Percentiles rank a stretch among this genome's conserved stretches.
phyloP scores from a whole-genome alignment of 345 rosid genomes.

The Hibiscus syriacus region DNA sequence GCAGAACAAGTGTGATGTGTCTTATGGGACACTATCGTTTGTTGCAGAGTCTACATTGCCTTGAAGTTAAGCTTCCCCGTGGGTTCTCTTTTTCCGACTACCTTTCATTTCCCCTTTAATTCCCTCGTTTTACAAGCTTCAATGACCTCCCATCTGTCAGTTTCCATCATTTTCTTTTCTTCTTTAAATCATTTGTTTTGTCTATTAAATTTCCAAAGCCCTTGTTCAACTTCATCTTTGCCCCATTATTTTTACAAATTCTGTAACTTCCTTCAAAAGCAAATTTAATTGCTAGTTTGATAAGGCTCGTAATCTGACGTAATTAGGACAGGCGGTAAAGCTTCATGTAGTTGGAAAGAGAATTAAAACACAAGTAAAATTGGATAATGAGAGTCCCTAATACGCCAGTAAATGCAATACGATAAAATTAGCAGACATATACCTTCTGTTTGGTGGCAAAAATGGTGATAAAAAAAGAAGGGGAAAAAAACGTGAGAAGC shows the following conservation, averaged over 20 bases:
- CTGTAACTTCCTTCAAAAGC: too few species aligned
- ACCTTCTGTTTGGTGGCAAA: too few species aligned
- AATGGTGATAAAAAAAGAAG: not conserved
- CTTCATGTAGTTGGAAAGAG: too few species aligned
- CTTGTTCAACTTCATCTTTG: not conserved
- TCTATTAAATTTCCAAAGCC: not conserved
- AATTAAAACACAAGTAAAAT: too few species aligned
- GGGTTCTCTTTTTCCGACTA: conserved; percentile 28
- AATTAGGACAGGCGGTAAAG: too few species aligned
- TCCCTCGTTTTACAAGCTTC: conserved; percentile 11
- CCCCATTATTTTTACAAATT: too few species aligned
- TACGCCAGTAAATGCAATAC: too few species aligned
- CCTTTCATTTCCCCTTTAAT: conserved; percentile 18
- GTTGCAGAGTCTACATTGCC: conserved; percentile 97
- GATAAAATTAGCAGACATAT: too few species aligned
- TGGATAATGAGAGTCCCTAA: too few species aligned
- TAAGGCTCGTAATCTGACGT: too few species aligned
- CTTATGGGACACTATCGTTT: conserved; percentile 30
- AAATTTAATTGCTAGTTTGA: too few species aligned
- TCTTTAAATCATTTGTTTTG: not conserved
- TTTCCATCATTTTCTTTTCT: not conserved
- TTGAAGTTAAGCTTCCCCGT: conserved; percentile 70
- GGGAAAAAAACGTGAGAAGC: not conserved
- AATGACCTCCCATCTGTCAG: too few species aligned
- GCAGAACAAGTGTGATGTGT: conserved; percentile 6